Evolutionary conservation across 495 filamentous ascomycete genomes (phyloP).

Genomic region (Apodospora peruviana): DNA sequence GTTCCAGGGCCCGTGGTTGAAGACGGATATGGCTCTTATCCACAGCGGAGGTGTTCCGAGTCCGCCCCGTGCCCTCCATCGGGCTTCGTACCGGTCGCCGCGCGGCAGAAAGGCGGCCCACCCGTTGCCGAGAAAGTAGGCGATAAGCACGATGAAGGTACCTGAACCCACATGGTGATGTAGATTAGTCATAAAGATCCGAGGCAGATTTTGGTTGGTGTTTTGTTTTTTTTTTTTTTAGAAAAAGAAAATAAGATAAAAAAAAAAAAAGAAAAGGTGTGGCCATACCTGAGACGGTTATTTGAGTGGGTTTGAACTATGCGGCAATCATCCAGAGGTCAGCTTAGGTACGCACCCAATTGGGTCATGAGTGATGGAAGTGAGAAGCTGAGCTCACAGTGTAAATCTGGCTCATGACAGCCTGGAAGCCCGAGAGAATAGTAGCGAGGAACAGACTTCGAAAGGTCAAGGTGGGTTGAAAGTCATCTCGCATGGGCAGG

Average conservation of each 20-base stretch:
- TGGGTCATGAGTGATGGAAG: background rate
- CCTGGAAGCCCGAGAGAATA: conserved; percentile 39
- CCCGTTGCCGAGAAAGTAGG: conserved; percentile 30
- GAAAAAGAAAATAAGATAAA: too few relatives aligned
- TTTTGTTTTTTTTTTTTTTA: too few relatives aligned
- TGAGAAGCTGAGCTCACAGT: conserved; percentile 13
- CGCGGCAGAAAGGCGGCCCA: conserved; percentile 41
- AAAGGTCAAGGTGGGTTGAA: conserved; percentile 40
- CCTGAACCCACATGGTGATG: too few relatives aligned
- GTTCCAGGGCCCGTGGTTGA: conserved; percentile 36
- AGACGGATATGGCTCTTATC: conserved; percentile 25
- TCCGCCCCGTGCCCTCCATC: conserved; percentile 12
- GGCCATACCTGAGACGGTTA: conserved; percentile 12
- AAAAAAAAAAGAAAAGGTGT: too few relatives aligned
- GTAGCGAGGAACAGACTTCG: conserved; percentile 40
- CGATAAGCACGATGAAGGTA: conserved; percentile 24
- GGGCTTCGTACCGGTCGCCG: conserved; percentile 25
- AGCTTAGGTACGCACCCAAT: background rate
- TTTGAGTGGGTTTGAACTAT: conserved; percentile 17
- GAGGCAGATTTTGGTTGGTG: too few relatives aligned
- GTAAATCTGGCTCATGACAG: conserved; percentile 46
- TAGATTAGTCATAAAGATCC: too few relatives aligned
- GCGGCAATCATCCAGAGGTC: background rate
- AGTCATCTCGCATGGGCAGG: conserved; percentile 42
- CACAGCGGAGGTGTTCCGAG: conserved; percentile 6